Percentiles rank a stretch among this genome's conserved stretches.
These are phyloP conservation scores for Adansonia madagascariensis DNA, from an alignment of 441 rosid genomes.

Conservation along the genomic window DNA sequence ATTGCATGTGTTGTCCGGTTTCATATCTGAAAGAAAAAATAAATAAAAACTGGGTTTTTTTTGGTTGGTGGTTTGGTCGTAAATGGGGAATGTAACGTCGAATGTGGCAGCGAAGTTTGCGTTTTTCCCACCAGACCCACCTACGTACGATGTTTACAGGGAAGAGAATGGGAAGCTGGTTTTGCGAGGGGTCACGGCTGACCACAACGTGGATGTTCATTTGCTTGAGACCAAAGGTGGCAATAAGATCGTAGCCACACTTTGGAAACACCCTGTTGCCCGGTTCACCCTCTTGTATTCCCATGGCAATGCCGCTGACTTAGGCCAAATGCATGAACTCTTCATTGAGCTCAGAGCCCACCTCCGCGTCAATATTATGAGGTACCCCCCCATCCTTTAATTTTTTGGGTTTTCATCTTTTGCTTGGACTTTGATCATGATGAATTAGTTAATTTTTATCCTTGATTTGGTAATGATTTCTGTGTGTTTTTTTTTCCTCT, in stretches of 20 bases:
- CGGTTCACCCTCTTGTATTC: slow-evolving; percentile 88
- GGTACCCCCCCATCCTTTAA: slow-evolving; percentile 41
- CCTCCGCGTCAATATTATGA: slow-evolving; percentile 89
- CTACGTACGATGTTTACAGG: slow-evolving; percentile 65
- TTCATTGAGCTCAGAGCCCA: slow-evolving; percentile 94
- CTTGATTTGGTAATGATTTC: not conserved
- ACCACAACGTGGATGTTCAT: slow-evolving; percentile 80
- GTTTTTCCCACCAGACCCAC: slow-evolving; percentile 95
- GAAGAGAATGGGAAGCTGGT: slow-evolving; percentile 68
- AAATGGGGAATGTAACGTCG: slow-evolving; percentile 94
- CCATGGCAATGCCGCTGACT: slow-evolving; percentile 96
- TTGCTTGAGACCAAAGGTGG: slow-evolving; percentile 73
- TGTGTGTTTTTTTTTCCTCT: not conserved
- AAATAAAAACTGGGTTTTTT: not conserved
- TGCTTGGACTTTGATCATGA: slow-evolving; percentile 11
- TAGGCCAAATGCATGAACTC: slow-evolving; percentile 94
- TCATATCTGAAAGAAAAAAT: not conserved
- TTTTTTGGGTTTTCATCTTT: not conserved
- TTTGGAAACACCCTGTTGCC: slow-evolving; percentile 92
- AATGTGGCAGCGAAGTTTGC: slow-evolving; percentile 95
- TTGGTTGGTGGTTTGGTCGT: not conserved
- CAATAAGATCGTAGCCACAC: slow-evolving; percentile 79
- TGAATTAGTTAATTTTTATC: not conserved
- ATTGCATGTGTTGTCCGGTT: slow-evolving; percentile 22
- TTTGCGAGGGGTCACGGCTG: slow-evolving; percentile 68